Base-by-base conservation (phyloP, 2,329 filamentous ascomycete genomes). In the Monascus ruber region DNA sequence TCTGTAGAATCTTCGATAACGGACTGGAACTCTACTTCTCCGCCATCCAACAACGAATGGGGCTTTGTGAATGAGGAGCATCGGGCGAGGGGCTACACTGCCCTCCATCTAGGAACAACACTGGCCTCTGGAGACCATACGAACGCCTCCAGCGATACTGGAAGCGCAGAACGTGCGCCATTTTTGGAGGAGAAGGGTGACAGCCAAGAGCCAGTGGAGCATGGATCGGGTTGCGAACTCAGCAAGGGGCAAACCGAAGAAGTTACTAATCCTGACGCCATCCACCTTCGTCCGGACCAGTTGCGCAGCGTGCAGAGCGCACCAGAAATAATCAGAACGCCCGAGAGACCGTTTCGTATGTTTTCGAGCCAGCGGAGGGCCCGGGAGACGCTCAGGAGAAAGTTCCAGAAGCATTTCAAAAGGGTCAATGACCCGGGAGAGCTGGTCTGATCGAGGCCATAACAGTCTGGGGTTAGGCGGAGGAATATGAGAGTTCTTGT, bases 21-120 rank as follows among this genome's bases (percentile, higher is more conserved):
- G 3, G 70, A 68, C 17, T 79, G 76, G 0, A 71, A 63, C 6
- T 67, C 62, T 36, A 73, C 76, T 48, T 80, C 77, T 0, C 64
- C 81, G 54, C 82, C 83, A 0, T 73, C 76, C 8, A 70, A 76
- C 8, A 70, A 76, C 33, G 77, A 87, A 35, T 82, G 88, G 51
- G 83, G 74, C 51, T 76, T 89, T 52, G 84, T 93, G 76, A 77
- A 77, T 45, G 79, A 82, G 5, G 84, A 91, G 56, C 84, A 89
- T 53, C 74, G 77, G 29, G 74, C 73, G 46, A 83, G 85, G 53
- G 85, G 87, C 55, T 73, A 79, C 51, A 73, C 84, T 52, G 78
- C 80, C 2, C 82, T 83, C 54, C 57, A 58, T 43, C 49, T 48
- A 52, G 64, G 39, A 51, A 55, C 28, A 63, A 45, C 46, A 27